Evolutionary conservation across 2,329 filamentous ascomycete species (phyloP), one percentile per base, ranked within the genome.

Genomic region (Coleophoma crateriformis): DNA sequence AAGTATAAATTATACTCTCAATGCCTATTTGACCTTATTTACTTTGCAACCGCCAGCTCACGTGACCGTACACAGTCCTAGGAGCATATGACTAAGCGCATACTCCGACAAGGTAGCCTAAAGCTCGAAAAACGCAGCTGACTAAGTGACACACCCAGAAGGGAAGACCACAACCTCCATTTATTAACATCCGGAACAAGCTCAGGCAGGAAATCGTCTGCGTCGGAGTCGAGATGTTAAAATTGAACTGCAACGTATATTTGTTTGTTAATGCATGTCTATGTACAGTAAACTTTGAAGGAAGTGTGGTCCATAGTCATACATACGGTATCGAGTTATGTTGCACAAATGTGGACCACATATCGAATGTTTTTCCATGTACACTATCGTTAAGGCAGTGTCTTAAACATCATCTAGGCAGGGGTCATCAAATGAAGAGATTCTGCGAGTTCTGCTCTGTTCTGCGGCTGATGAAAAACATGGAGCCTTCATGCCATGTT

Each of bases 71-170:
- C 19, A 27, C 7, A 27, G 6, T 27, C 27, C 27, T 7, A 7
- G 27, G 27, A 7, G 5, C 27, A 3, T 14, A 44, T 44, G 41
- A 44, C 41, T 44, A 44, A 44, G 41, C 13, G 20, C 27, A n/a
- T 13, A 32, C 22, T 33, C 41, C 20, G 41, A 44, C 41, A 44
- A 44, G 14, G 41, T 44, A 44, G 41, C 12, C 41, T 44, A 44
- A 44, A 44, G 41, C 41, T 44, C 39, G 7, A 17, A 44, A 44
- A 44, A 44, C 41, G 27, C 27, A 33, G 41, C 41, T 44, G 41
- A 44, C 41, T 44, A 44, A 44, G 41, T 32, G 15, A 33, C 41
- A 32, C 19, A 19, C 19, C 2, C 19, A 19, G 19, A 19, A 19
- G 19, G 3, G 19, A 19, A n/a, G n/a, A n/a, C n/a, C 19, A 19